Evolutionary conservation across 169 alveolate species (phyloP).

Genomic region (Plasmodium fragile): DNA sequence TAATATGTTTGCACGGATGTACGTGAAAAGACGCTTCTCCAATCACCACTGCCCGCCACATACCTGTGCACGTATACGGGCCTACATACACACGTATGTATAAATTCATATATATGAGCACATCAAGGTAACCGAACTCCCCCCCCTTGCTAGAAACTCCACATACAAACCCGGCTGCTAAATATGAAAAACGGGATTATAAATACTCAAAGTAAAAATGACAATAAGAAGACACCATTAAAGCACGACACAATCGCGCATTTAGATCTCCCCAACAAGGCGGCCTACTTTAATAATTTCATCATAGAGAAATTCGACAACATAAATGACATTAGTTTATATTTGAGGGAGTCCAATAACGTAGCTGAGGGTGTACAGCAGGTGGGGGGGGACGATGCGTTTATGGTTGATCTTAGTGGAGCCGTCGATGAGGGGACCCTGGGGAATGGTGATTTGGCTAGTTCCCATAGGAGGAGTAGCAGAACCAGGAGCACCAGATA

Average conservation of each 20-base stretch:
- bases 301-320: constrained; percentile 7
- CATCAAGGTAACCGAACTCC: background rate
- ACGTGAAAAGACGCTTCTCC: background rate
- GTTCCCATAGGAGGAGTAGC: background rate
- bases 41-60: background rate
- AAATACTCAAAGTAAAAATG: constrained; percentile 2
- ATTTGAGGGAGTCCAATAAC: constrained; percentile 18
- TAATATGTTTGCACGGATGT: background rate
- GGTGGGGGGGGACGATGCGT: background rate
- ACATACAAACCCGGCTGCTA: background rate
- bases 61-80: background rate
- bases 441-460: background rate
- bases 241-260: constrained; percentile 10
- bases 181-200: constrained; percentile 34
- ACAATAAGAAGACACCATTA: constrained; percentile 8
- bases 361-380: background rate
- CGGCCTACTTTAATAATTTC: constrained; percentile 17
- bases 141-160: background rate
- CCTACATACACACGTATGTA: background rate
- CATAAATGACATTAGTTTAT: constrained; percentile 29
- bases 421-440: background rate
- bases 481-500: background rate
- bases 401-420: background rate
- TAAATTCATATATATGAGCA: background rate
- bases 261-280: background rate